Percentiles rank a stretch among this genome's conserved stretches.
These are phyloP conservation scores for Trichoderma asperellum DNA, from an alignment of 2,329 filamentous ascomycete species.

Conservation along the genomic window DNA sequence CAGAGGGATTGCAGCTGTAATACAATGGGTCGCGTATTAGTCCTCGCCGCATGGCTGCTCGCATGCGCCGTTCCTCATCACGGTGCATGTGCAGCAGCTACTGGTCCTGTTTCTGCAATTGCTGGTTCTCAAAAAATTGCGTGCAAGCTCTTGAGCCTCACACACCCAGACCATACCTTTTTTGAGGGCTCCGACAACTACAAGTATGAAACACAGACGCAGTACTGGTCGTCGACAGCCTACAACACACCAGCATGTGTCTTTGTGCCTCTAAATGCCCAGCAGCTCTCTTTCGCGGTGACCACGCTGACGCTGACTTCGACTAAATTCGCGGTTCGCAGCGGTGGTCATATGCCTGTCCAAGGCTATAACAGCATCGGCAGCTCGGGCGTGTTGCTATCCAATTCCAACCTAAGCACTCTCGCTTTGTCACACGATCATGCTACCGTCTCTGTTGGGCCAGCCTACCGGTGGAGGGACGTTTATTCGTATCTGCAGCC, in stretches of 20 bases:
- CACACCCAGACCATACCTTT: constrained; percentile 8
- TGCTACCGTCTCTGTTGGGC: constrained; percentile 47
- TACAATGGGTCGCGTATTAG: constrained; percentile 10
- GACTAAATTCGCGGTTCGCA: constrained; percentile 30
- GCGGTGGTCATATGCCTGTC: constrained; percentile 28
- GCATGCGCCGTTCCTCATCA: constrained; percentile 4
- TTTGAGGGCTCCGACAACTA: constrained; percentile 11
- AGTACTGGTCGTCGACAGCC: constrained; percentile 6
- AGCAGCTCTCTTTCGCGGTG: not conserved
- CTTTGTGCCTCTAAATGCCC: not conserved
- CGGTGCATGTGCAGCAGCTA: constrained; percentile 6
- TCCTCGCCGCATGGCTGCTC: constrained; percentile 9
- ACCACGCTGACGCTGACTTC: not conserved
- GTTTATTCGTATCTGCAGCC: constrained; percentile 35
- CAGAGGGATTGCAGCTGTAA: constrained; percentile 11
- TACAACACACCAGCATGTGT: constrained; percentile 7
- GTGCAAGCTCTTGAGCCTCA: constrained; percentile 14
- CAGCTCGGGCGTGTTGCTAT: constrained; percentile 20
- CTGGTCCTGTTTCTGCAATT: constrained; percentile 14
- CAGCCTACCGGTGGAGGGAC: constrained; percentile 48
- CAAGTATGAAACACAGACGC: constrained; percentile 14
- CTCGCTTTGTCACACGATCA: constrained; percentile 34
- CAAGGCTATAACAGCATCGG: constrained; percentile 31
- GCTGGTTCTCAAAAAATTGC: constrained; percentile 10
- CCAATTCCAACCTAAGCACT: constrained; percentile 28